phyloP scores from a whole-genome alignment of 768 basidiomycete genomes.

The Pleurotus citrinopileatus region DNA sequence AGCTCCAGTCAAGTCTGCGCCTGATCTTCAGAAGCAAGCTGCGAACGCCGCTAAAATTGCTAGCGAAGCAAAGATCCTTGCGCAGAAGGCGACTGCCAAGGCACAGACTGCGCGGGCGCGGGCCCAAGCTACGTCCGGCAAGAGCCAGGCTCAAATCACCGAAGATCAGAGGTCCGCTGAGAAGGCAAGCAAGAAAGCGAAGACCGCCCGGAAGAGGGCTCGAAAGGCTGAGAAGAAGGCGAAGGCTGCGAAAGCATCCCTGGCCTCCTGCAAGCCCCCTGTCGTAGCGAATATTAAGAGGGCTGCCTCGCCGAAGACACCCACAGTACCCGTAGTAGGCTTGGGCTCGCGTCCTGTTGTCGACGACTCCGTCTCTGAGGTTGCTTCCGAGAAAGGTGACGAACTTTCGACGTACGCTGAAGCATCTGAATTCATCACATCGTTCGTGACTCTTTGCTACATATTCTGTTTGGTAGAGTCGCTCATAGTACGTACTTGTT shows the following conservation, averaged over 20 bases:
- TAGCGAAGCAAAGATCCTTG: neutral
- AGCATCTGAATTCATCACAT: constrained; percentile 57
- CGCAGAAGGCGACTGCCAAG: constrained; percentile 10
- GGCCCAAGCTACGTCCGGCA: neutral
- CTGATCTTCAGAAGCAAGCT: neutral
- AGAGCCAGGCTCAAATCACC: neutral
- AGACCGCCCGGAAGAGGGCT: constrained; percentile 1
- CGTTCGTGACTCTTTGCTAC: constrained; percentile 38
- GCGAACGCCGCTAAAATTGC: neutral
- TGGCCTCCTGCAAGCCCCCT: neutral
- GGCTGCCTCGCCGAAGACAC: neutral
- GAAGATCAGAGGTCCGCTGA: constrained; percentile 5
- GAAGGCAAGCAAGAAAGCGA: constrained; percentile 16
- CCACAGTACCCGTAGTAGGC: constrained; percentile 14
- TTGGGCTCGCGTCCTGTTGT: constrained; percentile 42
- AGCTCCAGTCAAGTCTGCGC: constrained; percentile 12
- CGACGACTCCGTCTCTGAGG: constrained; percentile 46
- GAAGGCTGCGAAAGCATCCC: neutral
- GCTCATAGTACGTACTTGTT: neutral
- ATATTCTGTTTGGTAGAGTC: neutral
- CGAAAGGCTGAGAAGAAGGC: constrained; percentile 14
- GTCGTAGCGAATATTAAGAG: neutral
- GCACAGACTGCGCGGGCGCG: neutral
- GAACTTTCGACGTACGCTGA: constrained; percentile 48
- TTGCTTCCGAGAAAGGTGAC: constrained; percentile 34